Evolutionary conservation across 2,329 filamentous ascomycete genomes (phyloP).

Genomic region (Cordyceps cicadae): DNA sequence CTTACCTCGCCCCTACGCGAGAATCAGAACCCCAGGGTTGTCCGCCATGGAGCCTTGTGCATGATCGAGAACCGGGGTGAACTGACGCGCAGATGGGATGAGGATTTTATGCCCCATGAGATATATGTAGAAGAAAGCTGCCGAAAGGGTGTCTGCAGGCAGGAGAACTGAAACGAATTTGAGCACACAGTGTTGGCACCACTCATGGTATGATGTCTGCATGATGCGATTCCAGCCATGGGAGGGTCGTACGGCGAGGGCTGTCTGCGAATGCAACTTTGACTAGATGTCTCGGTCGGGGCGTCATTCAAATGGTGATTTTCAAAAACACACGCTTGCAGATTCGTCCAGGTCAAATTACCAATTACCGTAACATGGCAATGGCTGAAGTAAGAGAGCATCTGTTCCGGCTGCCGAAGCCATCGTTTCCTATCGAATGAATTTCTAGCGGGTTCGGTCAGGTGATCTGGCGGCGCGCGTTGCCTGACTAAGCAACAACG

Average conservation of each 20-base stretch:
- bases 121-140: background rate
- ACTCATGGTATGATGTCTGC: background rate
- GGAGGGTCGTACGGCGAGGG: background rate
- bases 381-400: background rate
- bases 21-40: background rate
- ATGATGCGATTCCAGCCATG: background rate
- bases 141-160: background rate
- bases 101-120: background rate
- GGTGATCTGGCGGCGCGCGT: background rate
- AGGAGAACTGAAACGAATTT: background rate
- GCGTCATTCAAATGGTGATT: background rate
- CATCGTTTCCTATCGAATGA: background rate
- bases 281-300: background rate
- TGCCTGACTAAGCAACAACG: constrained; percentile 7
- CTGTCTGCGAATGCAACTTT: background rate
- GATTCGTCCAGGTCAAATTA: background rate
- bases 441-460: constrained; percentile 12
- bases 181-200: background rate
- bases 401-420: background rate
- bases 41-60: background rate
- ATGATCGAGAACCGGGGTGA: background rate
- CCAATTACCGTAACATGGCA: background rate
- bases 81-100: background rate
- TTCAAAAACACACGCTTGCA: background rate
- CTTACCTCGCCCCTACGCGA: background rate